Evolutionary conservation across 139 green algal species (phyloP).

Genomic region (Tetraselmis striata): DNA sequence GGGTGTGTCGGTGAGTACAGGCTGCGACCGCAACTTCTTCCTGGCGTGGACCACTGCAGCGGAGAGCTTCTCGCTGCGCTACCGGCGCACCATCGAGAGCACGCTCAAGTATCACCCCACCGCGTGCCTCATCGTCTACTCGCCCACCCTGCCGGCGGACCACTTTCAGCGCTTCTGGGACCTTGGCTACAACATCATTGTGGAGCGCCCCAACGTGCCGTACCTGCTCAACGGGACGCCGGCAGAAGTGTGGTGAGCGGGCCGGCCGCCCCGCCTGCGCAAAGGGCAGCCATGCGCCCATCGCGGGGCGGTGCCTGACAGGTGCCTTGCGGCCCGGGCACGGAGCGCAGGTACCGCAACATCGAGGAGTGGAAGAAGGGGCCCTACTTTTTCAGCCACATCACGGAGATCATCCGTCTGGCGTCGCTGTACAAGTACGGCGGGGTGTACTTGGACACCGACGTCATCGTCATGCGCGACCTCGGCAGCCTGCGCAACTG

Average conservation of each 20-base stretch:
- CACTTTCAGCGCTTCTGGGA: constrained; percentile 32
- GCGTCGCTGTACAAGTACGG: constrained; percentile 31
- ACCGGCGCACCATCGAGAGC: constrained; percentile 26
- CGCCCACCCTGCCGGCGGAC: constrained; percentile 19
- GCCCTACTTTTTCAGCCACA: constrained; percentile 33
- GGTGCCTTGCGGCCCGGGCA: too few species aligned
- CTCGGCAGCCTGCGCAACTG: constrained; percentile 25
- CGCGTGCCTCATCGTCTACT: constrained; percentile 29
- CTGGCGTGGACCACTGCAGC: constrained; percentile 20
- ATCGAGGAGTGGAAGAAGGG: constrained; percentile 31
- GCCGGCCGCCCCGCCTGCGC: too few species aligned
- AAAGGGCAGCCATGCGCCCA: too few species aligned
- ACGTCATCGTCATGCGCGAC: constrained; percentile 33
- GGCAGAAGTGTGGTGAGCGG: constrained; percentile 22
- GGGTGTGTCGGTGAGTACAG: too few species aligned
- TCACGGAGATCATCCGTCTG: constrained; percentile 37
- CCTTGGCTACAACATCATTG: constrained; percentile 35
- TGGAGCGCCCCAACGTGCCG: constrained; percentile 25
- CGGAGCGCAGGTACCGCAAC: constrained; percentile 18
- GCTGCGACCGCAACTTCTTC: constrained; percentile 21
- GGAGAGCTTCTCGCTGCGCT: constrained; percentile 8
- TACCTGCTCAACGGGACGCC: constrained; percentile 26
- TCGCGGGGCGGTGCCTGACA: too few species aligned
- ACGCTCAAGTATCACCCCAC: constrained; percentile 26
- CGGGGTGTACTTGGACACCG: constrained; percentile 37